A percentile compares a stretch with the other conserved stretches of the same genome.
Conservation (phyloP, 2,329 filamentous ascomycete species). For the Colletotrichum lini region DNA sequence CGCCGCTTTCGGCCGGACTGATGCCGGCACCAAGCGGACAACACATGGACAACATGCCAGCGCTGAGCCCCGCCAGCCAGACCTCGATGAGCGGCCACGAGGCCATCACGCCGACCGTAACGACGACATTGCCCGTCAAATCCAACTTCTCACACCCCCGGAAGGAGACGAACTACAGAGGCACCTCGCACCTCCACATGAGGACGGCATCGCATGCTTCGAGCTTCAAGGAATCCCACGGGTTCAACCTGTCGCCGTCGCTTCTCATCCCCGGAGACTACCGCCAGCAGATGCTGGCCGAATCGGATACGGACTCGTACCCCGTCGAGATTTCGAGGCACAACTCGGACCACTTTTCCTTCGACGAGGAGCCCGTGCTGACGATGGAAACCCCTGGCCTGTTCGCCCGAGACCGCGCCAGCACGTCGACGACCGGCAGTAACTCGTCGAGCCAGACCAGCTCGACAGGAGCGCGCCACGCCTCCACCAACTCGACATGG, state of each 20-base stretch:
- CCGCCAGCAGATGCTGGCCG: constrained; percentile 63
- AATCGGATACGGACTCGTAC: constrained; percentile 40
- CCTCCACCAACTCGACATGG: constrained; percentile 67
- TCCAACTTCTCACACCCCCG: constrained; percentile 69
- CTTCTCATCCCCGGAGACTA: constrained; percentile 75
- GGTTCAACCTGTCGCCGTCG: constrained; percentile 72
- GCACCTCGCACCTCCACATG: constrained; percentile 50
- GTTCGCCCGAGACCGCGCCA: constrained; percentile 61
- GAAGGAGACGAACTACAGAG: constrained; percentile 51
- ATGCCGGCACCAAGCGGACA: constrained; percentile 38
- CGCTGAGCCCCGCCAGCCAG: constrained; percentile 65
- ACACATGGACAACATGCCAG: constrained; percentile 61
- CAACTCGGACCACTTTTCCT: constrained; percentile 52
- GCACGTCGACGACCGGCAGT: constrained; percentile 69
- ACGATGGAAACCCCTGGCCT: constrained; percentile 51
- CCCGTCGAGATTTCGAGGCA: constrained; percentile 53
- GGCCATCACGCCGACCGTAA: constrained; percentile 60
- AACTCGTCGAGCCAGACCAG: constrained; percentile 62
- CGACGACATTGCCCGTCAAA: constrained; percentile 51
- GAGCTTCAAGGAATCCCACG: constrained; percentile 72
- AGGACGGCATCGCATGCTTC: constrained; percentile 63
- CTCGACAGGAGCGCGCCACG: constrained; percentile 66
- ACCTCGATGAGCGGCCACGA: constrained; percentile 60
- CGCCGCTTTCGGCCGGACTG: constrained; percentile 37
- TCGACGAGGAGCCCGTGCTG: constrained; percentile 53